phyloP scores from a whole-genome alignment of 495 filamentous ascomycete genomes.

The Aspergillus cavernicola region DNA sequence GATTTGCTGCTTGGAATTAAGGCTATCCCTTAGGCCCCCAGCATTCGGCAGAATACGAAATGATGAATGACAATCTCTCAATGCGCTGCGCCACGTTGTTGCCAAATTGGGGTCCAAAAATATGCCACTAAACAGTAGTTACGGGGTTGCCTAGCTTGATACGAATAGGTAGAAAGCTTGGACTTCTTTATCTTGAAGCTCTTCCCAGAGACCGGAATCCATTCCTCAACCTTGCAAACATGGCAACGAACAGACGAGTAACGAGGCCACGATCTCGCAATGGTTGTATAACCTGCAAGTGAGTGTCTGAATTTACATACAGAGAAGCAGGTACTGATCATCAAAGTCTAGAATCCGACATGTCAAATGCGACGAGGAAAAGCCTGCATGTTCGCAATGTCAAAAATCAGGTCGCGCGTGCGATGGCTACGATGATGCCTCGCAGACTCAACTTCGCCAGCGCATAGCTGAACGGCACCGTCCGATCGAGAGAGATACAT shows the following conservation, averaged over 20 bases:
- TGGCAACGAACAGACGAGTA: neutral
- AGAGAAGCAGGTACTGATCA: neutral
- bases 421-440: constrained; percentile 17
- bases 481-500: neutral
- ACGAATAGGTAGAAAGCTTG: neutral
- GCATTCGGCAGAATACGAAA: neutral
- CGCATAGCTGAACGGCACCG: neutral
- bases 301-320: no score
- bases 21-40: neutral
- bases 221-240: no score
- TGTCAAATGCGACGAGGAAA: constrained; percentile 62
- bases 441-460: constrained; percentile 8
- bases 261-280: constrained; percentile 5
- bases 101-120: neutral
- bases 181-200: neutral
- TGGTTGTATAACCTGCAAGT: constrained; percentile 24
- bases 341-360: constrained; percentile 45
- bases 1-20: no score
- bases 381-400: constrained; percentile 52
- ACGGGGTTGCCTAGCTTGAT: neutral
- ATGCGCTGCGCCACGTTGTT: neutral
- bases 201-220: neutral
- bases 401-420: constrained; percentile 13
- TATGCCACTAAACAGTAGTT: neutral
- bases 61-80: neutral